phyloP scores from a whole-genome alignment of 495 filamentous ascomycete genomes.

The Aeminium ludgeri region DNA sequence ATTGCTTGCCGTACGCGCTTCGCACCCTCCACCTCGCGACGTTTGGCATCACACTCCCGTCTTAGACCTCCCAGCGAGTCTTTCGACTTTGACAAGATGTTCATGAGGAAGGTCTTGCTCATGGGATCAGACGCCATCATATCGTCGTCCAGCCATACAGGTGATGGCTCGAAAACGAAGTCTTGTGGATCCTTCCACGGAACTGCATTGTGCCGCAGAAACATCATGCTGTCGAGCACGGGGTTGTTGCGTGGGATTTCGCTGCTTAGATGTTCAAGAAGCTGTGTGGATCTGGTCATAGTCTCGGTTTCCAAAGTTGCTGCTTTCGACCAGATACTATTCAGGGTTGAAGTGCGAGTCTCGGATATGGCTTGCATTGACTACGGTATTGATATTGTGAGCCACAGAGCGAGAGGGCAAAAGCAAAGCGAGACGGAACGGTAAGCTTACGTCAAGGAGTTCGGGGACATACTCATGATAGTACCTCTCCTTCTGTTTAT shows the following conservation, averaged over 20 bases:
- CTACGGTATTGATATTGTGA: conserved; percentile 22
- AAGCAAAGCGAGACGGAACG: not conserved
- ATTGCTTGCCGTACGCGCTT: conserved; percentile 56
- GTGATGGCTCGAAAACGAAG: conserved; percentile 82
- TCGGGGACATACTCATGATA: conserved; percentile 95
- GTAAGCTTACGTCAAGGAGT: conserved; percentile 57
- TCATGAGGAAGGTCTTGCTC: conserved; percentile 79
- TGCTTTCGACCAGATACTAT: conserved; percentile 67
- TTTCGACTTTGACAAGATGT: conserved; percentile 82
- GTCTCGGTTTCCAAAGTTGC: conserved; percentile 59
- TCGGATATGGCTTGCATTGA: conserved; percentile 80
- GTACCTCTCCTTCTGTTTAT: conserved; percentile 90
- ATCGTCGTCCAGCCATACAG: conserved; percentile 91
- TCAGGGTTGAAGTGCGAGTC: conserved; percentile 65
- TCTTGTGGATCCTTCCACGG: conserved; percentile 62
- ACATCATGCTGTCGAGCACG: conserved; percentile 89
- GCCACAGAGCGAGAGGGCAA: too few species aligned
- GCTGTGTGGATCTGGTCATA: conserved; percentile 51
- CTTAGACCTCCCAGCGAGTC: conserved; percentile 58
- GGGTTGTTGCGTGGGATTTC: conserved; percentile 86
- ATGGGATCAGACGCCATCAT: conserved; percentile 64
- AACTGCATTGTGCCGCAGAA: conserved; percentile 73
- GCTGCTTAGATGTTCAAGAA: conserved; percentile 48
- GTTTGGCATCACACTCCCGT: conserved; percentile 66
- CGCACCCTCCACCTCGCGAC: conserved; percentile 59